A percentile compares a stretch with the other conserved stretches of the same genome.
phyloP scores from a whole-genome alignment of 306 rosid genomes.

The Cucumis melo region DNA sequence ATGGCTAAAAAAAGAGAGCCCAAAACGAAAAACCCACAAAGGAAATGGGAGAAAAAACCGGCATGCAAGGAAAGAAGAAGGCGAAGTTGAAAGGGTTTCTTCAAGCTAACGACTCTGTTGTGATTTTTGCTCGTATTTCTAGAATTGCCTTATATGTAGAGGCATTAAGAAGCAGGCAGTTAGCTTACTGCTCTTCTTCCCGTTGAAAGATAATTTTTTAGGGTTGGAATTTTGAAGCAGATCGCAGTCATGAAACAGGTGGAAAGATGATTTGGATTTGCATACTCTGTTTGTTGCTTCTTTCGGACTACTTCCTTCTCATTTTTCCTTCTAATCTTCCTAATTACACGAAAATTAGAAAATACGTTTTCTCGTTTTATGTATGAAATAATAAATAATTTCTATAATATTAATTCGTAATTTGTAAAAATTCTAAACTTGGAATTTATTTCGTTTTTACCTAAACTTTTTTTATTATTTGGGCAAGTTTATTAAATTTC shows the following conservation, averaged over 20 bases:
- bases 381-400: no score
- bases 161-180: background rate
- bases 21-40: no score
- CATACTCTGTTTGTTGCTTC: background rate
- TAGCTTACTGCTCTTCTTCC: background rate
- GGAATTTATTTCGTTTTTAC: no score
- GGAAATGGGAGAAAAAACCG: background rate
- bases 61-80: background rate
- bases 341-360: background rate
- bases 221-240: background rate
- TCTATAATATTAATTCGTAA: no score
- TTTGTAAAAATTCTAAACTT: no score
- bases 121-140: background rate
- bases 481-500: no score
- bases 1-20: slow-evolving; percentile 29
- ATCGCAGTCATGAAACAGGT: background rate
- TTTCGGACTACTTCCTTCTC: background rate
- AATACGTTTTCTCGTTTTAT: no score
- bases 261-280: no score
- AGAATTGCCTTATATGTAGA: background rate
- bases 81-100: background rate
- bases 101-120: background rate
- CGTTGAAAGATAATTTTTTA: background rate
- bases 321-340: background rate
- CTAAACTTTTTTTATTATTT: no score